Evolutionary conservation across 345 rosid species (phyloP).

Genomic region (Linum usitatissimum): DNA sequence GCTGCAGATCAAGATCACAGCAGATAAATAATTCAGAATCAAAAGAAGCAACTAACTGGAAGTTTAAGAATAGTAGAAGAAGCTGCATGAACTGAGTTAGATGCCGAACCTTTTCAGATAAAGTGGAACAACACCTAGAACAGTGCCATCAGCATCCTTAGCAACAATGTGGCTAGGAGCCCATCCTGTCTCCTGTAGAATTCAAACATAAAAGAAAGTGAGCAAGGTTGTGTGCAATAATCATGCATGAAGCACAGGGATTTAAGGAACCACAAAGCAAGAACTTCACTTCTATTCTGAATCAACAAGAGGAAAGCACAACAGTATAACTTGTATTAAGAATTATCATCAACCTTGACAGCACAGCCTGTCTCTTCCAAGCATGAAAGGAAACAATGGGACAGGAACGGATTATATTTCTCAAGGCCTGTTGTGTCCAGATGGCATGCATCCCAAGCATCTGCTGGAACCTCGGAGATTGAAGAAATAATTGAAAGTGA

Average conservation of each 20-base stretch:
- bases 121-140: conserved; percentile 84
- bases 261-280: too few species aligned
- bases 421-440: conserved; percentile 58
- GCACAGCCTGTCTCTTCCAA: conserved; percentile 69
- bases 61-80: conserved; percentile 8
- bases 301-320: neutral
- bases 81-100: conserved; percentile 9
- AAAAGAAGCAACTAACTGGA: conserved; percentile 3
- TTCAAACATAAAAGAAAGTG: conserved; percentile 6
- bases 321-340: neutral
- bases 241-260: neutral
- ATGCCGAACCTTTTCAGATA: conserved; percentile 78
- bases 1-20: conserved; percentile 36
- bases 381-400: conserved; percentile 69
- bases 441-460: conserved; percentile 80
- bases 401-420: conserved; percentile 69
- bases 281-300: neutral
- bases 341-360: conserved; percentile 40
- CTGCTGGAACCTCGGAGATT: conserved; percentile 46
- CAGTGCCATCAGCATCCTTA: conserved; percentile 49
- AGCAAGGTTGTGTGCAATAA: conserved; percentile 2
- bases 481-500: conserved; percentile 57
- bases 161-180: conserved; percentile 71
- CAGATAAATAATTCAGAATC: conserved; percentile 16
- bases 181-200: conserved; percentile 88